Base-by-base conservation (phyloP, 345 rosid species). In the Camelina laxa region DNA sequence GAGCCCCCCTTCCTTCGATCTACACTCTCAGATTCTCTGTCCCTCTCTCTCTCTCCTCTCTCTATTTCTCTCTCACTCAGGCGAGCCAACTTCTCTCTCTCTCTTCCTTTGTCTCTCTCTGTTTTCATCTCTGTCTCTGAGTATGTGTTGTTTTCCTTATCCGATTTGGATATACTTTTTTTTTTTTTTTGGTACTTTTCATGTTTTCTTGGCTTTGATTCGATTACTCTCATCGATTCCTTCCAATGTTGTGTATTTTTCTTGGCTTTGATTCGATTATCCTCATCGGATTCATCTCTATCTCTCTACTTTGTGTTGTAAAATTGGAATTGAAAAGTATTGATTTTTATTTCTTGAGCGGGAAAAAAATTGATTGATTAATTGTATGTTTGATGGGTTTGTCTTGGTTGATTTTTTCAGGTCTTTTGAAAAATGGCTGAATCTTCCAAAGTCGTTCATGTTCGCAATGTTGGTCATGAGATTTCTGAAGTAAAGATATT, bases 381-480 rank as follows among this genome's bases (percentile, higher is more conserved):
- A 42, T 22, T 42, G 50, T 13, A 22, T 22, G n/a, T n/a, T n/a
- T 42, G 7, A 15, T 13, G 30, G 49, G 22, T 71, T 60, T 48
- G 2, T 33, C 44, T 59, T 64, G 61, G 48, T 67, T 74, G 30
- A 27, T 33, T 33, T 33, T 7, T 80, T 57, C 72, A 63, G 67
- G 61, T 72, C 30, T 27, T 63, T 58, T 15, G 17, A 6, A 14
- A 55, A 72, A 95, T 95, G 98, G 74, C 94, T 14, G 99, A 95
- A 45, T 90, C 98, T 39, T 95, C 99, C 38, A 95, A 95, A 84
- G 99, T 95, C 54, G 86, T 95, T 75, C 99, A 95, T 54, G 96
- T 92, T 75, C 99, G 99, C 60, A 95, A 95, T 70, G 97, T 95
- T 21, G 99, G 98, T 24, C 97, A 89, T 76, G 98, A 90, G 78